phyloP scores from a whole-genome alignment of 2,329 filamentous ascomycete species.

The Celoporthe dispersa region DNA sequence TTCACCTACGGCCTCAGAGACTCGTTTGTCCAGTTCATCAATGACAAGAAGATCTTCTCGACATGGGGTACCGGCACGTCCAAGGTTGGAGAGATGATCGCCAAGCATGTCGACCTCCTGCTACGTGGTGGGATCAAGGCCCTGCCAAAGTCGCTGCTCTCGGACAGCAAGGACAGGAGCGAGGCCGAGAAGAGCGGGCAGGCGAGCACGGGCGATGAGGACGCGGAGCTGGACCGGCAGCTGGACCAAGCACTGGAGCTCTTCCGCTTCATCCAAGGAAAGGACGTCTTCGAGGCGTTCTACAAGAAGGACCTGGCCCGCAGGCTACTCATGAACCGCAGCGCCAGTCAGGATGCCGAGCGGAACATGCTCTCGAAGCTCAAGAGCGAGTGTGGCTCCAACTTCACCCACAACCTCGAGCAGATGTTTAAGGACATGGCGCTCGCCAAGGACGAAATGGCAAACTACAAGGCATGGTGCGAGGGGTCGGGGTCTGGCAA shows the following conservation, averaged over 20 bases:
- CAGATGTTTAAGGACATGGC: slow-evolving; percentile 99
- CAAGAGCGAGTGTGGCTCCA: slow-evolving; percentile 89
- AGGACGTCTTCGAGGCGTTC: slow-evolving; percentile 97
- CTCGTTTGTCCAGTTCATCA: slow-evolving; percentile 89
- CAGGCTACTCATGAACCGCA: slow-evolving; percentile 86
- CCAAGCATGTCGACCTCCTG: slow-evolving; percentile 91
- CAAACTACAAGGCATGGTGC: slow-evolving; percentile 76
- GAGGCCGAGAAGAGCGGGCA: slow-evolving; percentile 65
- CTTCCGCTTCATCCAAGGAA: slow-evolving; percentile 96
- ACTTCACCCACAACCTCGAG: slow-evolving; percentile 95
- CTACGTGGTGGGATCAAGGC: slow-evolving; percentile 87
- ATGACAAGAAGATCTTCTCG: slow-evolving; percentile 75
- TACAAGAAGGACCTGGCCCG: slow-evolving; percentile 98
- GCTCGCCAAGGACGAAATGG: slow-evolving; percentile 88
- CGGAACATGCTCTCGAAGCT: slow-evolving; percentile 92
- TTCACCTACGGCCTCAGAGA: slow-evolving; percentile 81
- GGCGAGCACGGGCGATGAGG: slow-evolving; percentile 78
- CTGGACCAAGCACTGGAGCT: slow-evolving; percentile 91
- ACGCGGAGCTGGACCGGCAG: slow-evolving; percentile 88
- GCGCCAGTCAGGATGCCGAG: slow-evolving; percentile 93
- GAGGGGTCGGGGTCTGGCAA: slow-evolving; percentile 52
- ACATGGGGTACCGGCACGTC: slow-evolving; percentile 83
- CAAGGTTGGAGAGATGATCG: slow-evolving; percentile 98
- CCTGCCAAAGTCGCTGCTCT: slow-evolving; percentile 70
- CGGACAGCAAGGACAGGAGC: slow-evolving; percentile 62